Percentiles rank a stretch among this genome's conserved stretches.
These are phyloP conservation scores for Triglochin maritima DNA, from an alignment of 106 monocot genomes.

Conservation along the genomic window DNA sequence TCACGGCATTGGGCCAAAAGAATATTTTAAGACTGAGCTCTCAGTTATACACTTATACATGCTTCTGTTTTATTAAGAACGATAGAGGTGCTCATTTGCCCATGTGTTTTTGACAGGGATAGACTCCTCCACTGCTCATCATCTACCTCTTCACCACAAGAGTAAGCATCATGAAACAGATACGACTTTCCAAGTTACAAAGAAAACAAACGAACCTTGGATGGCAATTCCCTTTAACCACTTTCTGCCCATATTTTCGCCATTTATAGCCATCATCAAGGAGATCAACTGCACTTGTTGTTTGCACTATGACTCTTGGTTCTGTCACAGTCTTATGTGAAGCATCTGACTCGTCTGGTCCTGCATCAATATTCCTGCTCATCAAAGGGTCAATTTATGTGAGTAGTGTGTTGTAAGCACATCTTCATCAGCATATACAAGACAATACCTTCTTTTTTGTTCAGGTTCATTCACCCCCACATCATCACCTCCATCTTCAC, in stretches of 20 bases:
- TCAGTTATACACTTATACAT: too few relatives aligned
- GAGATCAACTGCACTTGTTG: constrained; percentile 88
- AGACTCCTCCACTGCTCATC: too few relatives aligned
- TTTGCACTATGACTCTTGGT: constrained; percentile 80
- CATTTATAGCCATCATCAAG: constrained; percentile 92
- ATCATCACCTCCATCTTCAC: constrained; percentile 5
- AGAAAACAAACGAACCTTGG: constrained; percentile 42
- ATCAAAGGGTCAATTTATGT: background rate
- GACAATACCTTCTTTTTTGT: constrained; percentile 46
- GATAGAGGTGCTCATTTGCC: too few relatives aligned
- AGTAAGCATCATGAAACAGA: too few relatives aligned
- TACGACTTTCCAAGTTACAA: too few relatives aligned
- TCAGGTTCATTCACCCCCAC: constrained; percentile 5
- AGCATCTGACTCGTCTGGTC: constrained; percentile 19
- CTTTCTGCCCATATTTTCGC: constrained; percentile 95
- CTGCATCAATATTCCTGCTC: constrained; percentile 32
- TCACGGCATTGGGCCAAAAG: too few relatives aligned
- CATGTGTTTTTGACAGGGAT: too few relatives aligned
- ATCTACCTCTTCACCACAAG: too few relatives aligned
- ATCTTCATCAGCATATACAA: background rate
- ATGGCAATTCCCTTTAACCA: constrained; percentile 75
- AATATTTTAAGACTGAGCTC: too few relatives aligned
- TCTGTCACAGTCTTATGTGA: constrained; percentile 55
- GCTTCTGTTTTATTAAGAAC: too few relatives aligned
- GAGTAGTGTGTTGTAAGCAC: background rate